Evolutionary conservation across 2,329 filamentous ascomycete species (phyloP).

Genomic region (Epichloe amarillans): DNA sequence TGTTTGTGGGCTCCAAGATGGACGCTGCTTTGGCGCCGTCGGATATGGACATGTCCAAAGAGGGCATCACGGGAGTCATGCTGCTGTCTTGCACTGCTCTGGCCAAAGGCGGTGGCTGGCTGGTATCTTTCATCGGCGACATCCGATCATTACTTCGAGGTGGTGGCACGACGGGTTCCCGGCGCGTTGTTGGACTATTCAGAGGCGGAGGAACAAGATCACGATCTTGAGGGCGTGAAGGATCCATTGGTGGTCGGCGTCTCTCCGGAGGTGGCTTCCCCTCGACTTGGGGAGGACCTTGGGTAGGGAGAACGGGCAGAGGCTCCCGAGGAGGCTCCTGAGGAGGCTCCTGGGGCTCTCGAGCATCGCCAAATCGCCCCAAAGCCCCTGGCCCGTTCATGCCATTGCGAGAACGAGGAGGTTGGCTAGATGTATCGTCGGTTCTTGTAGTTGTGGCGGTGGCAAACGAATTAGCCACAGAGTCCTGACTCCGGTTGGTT

Average conservation of each 20-base stretch:
- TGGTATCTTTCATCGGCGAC: constrained; percentile 31
- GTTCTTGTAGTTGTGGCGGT: constrained; percentile 23
- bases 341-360: constrained; percentile 9
- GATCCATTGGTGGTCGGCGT: constrained; percentile 54
- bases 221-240: constrained; percentile 38
- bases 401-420: constrained; percentile 41
- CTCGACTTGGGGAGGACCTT: constrained; percentile 7
- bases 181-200: constrained; percentile 35
- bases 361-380: constrained; percentile 21
- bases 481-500: constrained; percentile 45
- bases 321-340: constrained; percentile 9
- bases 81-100: constrained; percentile 13
- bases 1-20: constrained; percentile 4
- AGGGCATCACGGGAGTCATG: constrained; percentile 12
- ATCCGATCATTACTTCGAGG: constrained; percentile 39
- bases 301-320: neutral
- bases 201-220: constrained; percentile 45
- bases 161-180: constrained; percentile 31
- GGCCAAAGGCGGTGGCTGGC: neutral
- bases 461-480: constrained; percentile 32
- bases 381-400: constrained; percentile 25
- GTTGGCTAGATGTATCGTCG: constrained; percentile 36
- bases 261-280: constrained; percentile 46
- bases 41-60: constrained; percentile 5
- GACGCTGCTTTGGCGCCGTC: constrained; percentile 6